Base-by-base conservation (phyloP, 148 eudicot genomes). In the Chenopodium berlandieri region DNA sequence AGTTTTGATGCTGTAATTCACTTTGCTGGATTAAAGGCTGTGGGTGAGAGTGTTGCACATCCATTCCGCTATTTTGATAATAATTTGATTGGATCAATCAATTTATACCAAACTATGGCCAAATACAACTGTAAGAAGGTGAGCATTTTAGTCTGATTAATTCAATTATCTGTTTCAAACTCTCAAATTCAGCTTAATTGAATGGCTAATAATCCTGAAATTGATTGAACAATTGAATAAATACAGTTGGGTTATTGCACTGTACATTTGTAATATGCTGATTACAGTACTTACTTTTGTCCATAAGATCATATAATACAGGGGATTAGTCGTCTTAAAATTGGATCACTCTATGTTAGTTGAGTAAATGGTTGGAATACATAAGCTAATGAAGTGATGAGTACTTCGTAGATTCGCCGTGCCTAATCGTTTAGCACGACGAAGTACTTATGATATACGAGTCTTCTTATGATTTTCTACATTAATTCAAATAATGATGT, bases 1-100 rank as follows among this genome's bases (percentile, higher is more conserved):
- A 95, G 98, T 82, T 95, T 90, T 88, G 93, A 88, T 83, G 98
- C 94, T 75, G 98, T 95, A 76, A 90, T 95, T 62, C 97, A 93
- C 85, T 95, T 95, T 90, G 98, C 96, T 84, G 98, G 97, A 37
- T 85, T 88, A 17, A 95, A 95, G 81, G 97, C 98, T 52, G 98
- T 93, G 58, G 95, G 94, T 40, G 97, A 95, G 82, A 95, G 98
- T 87, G 90, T 93, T 65, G 88, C 84, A 50, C 25, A 87, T 66
- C 97, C 97, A 16, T 60, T 95, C 72, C 92, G 90, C 44, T 95
- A 95, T 81, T 95, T 89, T 44, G 97, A 95, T 69, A 92, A 92
- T 66, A 95, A 95, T 86, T 83, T 95, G 89, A 80, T 93, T 27
- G 98, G 97, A 75, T 91, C 98, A 17, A 95, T 95, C 80, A 93